phyloP scores from a whole-genome alignment of 129 eudicot species.

The Dittrichia graveolens region DNA sequence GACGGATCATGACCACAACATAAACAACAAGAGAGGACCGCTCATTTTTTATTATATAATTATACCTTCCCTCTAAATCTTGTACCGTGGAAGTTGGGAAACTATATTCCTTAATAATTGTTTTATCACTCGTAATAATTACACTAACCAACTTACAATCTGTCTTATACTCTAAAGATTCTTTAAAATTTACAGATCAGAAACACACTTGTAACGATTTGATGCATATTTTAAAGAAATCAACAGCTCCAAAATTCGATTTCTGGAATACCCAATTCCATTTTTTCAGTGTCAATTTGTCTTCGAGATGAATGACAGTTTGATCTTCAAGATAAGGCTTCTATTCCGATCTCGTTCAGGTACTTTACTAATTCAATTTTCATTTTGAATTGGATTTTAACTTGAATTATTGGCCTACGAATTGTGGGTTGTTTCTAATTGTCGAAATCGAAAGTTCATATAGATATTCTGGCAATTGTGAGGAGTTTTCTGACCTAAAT shows the following conservation, averaged over 20 bases:
- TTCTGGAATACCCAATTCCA: constrained; percentile 28
- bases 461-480: neutral
- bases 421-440: constrained; percentile 23
- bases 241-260: constrained; percentile 15
- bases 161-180: constrained; percentile 20
- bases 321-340: constrained; percentile 28
- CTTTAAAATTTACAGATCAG: constrained; percentile 25
- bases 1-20: too few relatives aligned
- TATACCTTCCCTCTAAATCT: constrained; percentile 21
- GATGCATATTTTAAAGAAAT: neutral
- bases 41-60: too few relatives aligned
- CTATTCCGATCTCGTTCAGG: constrained; percentile 38
- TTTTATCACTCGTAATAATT: neutral
- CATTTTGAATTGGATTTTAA: neutral
- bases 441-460: constrained; percentile 6
- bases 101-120: constrained; percentile 9
- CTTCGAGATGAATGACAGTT: constrained; percentile 22
- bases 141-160: constrained; percentile 19
- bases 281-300: neutral
- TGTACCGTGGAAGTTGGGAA: constrained; percentile 1
- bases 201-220: constrained; percentile 28
- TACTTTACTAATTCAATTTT: neutral
- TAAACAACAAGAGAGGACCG: too few relatives aligned
- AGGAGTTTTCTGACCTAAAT: neutral
- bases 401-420: constrained; percentile 12